Percentiles rank a stretch among this genome's conserved stretches.
These are phyloP conservation scores for Corynascus novoguineensis DNA, from an alignment of 495 filamentous ascomycete species.

Conservation along the genomic window DNA sequence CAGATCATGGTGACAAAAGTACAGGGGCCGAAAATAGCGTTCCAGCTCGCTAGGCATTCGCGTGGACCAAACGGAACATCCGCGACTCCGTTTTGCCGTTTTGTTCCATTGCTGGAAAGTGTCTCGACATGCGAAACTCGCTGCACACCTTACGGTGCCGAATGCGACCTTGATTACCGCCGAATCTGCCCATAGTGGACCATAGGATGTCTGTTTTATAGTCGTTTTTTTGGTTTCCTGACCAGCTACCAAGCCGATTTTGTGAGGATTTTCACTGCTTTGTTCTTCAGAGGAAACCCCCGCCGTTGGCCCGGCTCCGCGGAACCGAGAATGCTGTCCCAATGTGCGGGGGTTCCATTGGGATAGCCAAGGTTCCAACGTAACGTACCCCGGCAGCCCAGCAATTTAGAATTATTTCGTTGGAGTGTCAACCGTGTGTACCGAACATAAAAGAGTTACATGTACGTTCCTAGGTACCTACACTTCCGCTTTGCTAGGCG, in stretches of 20 bases:
- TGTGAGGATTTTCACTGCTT: too few relatives aligned
- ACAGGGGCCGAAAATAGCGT: conserved; percentile 10
- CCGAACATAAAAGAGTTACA: too few relatives aligned
- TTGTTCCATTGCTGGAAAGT: neutral
- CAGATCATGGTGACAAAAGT: conserved; percentile 10
- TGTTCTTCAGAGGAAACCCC: neutral
- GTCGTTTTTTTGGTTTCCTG: too few relatives aligned
- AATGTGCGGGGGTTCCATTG: conserved; percentile 7
- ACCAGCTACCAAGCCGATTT: too few relatives aligned
- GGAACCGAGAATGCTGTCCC: conserved; percentile 9
- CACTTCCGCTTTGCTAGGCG: too few relatives aligned
- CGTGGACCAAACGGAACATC: neutral
- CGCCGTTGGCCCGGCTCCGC: neutral
- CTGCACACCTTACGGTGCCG: too few relatives aligned
- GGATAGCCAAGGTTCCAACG: neutral
- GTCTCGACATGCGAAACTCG: too few relatives aligned
- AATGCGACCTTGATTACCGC: too few relatives aligned
- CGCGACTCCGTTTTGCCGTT: neutral
- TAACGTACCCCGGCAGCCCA: neutral
- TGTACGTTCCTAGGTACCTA: too few relatives aligned
- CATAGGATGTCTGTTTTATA: too few relatives aligned
- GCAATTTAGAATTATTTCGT: neutral
- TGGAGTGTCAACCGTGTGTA: neutral
- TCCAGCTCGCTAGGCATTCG: neutral
- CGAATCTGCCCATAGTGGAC: too few relatives aligned